Conservation (phyloP, 257 asterid species). For the Verbena officinalis region DNA sequence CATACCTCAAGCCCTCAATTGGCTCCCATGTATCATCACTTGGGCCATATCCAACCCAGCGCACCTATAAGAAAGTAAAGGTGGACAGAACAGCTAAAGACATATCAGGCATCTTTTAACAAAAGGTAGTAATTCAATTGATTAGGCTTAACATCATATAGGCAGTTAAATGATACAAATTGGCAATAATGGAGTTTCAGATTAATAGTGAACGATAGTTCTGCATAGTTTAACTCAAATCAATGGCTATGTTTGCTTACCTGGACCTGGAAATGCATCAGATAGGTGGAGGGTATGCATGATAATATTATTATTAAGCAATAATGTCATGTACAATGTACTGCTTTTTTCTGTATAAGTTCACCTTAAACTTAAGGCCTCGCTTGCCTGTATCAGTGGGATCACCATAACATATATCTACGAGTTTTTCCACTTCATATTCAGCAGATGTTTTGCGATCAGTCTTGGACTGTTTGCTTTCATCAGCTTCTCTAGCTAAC, state of each 20-base stretch:
- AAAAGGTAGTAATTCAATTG: slow-evolving; percentile 9
- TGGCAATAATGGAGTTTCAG: slow-evolving; percentile 9
- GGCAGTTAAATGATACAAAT: neutral
- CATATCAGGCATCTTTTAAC: neutral
- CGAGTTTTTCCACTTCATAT: slow-evolving; percentile 52
- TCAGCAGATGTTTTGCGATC: slow-evolving; percentile 30
- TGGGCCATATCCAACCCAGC: slow-evolving; percentile 56
- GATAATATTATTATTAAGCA: neutral
- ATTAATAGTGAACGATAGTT: neutral
- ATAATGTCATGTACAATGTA: slow-evolving; percentile 4
- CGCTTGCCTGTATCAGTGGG: slow-evolving; percentile 42
- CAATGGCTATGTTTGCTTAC: slow-evolving; percentile 10
- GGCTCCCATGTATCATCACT: slow-evolving; percentile 60
- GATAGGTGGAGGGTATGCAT: neutral
- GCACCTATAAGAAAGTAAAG: slow-evolving; percentile 42
- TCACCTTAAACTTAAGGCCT: slow-evolving; percentile 48
- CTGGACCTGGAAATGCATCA: neutral
- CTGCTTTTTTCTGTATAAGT: slow-evolving; percentile 13
- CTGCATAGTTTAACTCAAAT: neutral
- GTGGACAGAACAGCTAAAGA: slow-evolving; percentile 15
- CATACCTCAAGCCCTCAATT: slow-evolving; percentile 41
- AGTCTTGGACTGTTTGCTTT: slow-evolving; percentile 26
- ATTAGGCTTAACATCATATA: slow-evolving; percentile 7
- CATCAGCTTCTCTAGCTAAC: slow-evolving; percentile 26
- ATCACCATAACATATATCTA: slow-evolving; percentile 49